A percentile compares a stretch with the other conserved stretches of the same genome.
Conservation (phyloP, 2,329 filamentous ascomycete genomes). For the Penicillium sp. region DNA sequence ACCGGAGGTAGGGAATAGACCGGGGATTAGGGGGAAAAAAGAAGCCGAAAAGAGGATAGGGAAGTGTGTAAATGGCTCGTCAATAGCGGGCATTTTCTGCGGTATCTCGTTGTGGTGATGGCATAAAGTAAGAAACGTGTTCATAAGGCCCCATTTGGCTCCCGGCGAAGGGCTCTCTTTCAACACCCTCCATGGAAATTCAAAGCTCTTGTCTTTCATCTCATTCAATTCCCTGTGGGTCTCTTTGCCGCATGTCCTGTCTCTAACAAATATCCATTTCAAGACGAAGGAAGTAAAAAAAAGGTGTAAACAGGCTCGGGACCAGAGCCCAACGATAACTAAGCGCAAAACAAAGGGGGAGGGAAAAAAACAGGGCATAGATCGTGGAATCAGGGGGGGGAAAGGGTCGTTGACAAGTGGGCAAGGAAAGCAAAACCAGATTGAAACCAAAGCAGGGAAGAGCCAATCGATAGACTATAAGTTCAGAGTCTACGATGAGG, state of each 20-base stretch:
- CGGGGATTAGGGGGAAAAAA: neutral
- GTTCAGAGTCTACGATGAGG: conserved; percentile 28
- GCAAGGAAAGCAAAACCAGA: conserved; percentile 15
- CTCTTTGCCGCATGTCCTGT: conserved; percentile 1
- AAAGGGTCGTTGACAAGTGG: conserved; percentile 15
- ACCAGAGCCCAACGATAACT: conserved; percentile 17
- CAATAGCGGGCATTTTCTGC: conserved; percentile 36
- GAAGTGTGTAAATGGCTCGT: conserved; percentile 26
- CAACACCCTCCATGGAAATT: conserved; percentile 6
- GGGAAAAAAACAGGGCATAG: conserved; percentile 16
- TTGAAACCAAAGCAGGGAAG: conserved; percentile 16
- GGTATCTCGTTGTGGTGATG: conserved; percentile 36
- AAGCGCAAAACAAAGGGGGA: conserved; percentile 18
- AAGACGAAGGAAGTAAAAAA: conserved; percentile 13
- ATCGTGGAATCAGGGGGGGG: conserved; percentile 15
- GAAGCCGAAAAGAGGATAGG: neutral
- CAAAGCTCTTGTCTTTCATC: conserved; percentile 7
- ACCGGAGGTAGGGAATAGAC: neutral
- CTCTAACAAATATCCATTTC: conserved; percentile 14
- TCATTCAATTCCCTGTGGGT: conserved; percentile 7
- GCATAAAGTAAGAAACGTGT: conserved; percentile 31
- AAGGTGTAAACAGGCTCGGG: conserved; percentile 5
- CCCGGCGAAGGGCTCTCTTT: conserved; percentile 18
- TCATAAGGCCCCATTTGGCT: conserved; percentile 20
- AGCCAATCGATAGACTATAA: conserved; percentile 11